phyloP scores from a whole-genome alignment of 371 early-diverging fungal species.

The Apophysomyces trapeziformis region DNA sequence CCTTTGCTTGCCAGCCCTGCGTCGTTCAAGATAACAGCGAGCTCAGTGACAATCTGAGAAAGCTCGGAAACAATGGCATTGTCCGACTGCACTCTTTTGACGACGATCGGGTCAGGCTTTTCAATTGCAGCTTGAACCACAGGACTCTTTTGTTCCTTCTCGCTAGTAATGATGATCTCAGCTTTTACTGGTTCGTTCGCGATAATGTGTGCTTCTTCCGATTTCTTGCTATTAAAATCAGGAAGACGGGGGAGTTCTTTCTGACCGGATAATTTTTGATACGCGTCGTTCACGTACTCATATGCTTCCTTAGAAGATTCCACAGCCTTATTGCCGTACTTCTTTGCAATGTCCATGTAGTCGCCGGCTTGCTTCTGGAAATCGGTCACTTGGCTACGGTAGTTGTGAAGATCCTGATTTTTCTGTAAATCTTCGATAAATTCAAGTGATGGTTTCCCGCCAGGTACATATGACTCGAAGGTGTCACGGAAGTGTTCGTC shows the following conservation, averaged over 20 bases:
- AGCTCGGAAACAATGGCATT: conserved; percentile 28
- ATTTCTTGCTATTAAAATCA: conserved; percentile 7
- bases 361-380: conserved; percentile 27
- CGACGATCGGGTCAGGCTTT: conserved; percentile 25
- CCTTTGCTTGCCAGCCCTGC: conserved; percentile 32
- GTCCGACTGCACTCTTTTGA: conserved; percentile 25
- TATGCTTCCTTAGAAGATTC: conserved; percentile 26
- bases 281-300: conserved; percentile 28
- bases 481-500: conserved; percentile 31
- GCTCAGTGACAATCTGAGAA: conserved; percentile 29
- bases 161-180: conserved; percentile 16
- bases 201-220: conserved; percentile 8
- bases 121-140: conserved; percentile 20
- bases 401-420: conserved; percentile 25
- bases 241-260: conserved; percentile 13
- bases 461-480: conserved; percentile 31
- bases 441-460: conserved; percentile 24
- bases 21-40: conserved; percentile 39
- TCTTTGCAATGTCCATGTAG: conserved; percentile 22
- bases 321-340: conserved; percentile 26
- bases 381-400: conserved; percentile 17
- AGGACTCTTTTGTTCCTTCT: conserved; percentile 11
- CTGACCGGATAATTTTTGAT: conserved; percentile 30
- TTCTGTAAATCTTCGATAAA: conserved; percentile 30
- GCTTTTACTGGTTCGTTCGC: background rate